Conservation (phyloP, 768 basidiomycete genomes). For the Fomitopsis pulvina region DNA sequence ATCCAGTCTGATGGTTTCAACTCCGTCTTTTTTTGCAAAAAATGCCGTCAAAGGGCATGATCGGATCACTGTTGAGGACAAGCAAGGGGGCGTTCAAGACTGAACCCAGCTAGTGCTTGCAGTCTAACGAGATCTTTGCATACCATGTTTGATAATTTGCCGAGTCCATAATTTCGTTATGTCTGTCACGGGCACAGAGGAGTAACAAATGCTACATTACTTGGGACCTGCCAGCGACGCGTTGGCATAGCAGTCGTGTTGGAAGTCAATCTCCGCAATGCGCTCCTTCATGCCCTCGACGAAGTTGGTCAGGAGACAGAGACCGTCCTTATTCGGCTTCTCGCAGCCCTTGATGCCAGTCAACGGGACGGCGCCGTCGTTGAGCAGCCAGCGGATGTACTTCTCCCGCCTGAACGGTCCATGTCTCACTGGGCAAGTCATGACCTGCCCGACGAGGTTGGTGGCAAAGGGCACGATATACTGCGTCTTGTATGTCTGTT, state of each 20-base stretch:
- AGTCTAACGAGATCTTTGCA: no score
- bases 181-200: no score
- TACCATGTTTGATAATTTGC: no score
- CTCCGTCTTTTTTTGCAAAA: no score
- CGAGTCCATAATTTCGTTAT: no score
- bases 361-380: constrained; percentile 43
- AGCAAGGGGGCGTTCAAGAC: no score
- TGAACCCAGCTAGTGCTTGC: no score
- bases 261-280: constrained; percentile 35
- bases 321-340: constrained; percentile 30
- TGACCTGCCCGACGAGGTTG: constrained; percentile 41
- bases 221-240: constrained; percentile 29
- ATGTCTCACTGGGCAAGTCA: constrained; percentile 29
- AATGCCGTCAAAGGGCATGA: no score
- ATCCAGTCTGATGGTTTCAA: no score
- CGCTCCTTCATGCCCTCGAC: constrained; percentile 30
- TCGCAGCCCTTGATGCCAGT: constrained; percentile 37
- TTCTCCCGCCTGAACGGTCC: constrained; percentile 18
- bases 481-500: constrained; percentile 32
- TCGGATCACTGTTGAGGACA: no score
- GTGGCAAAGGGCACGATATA: constrained; percentile 41
- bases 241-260: constrained; percentile 38
- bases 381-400: constrained; percentile 38
- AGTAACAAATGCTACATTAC: no score
- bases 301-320: constrained; percentile 36